Base-by-base conservation (phyloP, 2,329 filamentous ascomycete species). In the Chrysosporium keratinophilum region DNA sequence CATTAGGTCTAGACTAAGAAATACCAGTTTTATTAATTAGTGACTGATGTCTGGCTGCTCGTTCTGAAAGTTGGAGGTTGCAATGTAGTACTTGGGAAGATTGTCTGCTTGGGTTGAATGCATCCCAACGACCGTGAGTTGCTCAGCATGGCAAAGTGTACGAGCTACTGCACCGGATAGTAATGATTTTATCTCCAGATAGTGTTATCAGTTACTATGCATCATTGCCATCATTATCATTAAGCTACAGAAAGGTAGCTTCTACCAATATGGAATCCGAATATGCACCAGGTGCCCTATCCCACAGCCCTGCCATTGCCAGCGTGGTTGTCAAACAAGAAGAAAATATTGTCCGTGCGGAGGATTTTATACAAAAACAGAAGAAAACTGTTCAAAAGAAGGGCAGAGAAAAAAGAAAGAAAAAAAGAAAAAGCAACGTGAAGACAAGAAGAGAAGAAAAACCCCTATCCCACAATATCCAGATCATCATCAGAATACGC, bases 401-500 rank as follows among this genome's bases (percentile, higher is more conserved):
- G 19, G 23, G 7, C 23, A 28, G n/a, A 48, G 17, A 14, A 48
- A n/a, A 28, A 19, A 33, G 2, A 12, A 52, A 35, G 19, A 51
- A 17, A 19, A 52, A 14, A 20, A 23, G 17, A 11, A 19, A 12
- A 31, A 17, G 35, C 44, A 51, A 11, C 37, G 10, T 17, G 14
- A 17, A 40, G 17, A n/a, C 23, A 28, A 28, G 23, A 28, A 28
- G 7, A 28, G 23, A 44, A 45, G 4, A 15, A 34, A 6, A 2
- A 4, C 17, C 31, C 19, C n/a, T 50, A 40, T 46, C 58, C 71
- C 52, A 75, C 65, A 59, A 77, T 76, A 57, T 76, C 74, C 56
- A 77, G 63, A 49, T 76, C 74, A 57, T 74, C 70, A 50, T 81
- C 79, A 54, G 73, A 73, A 59, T 43, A 60, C 43, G 73, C 67